Conservation (phyloP, 2,329 filamentous ascomycete species). For the Phaeoacremonium minimum region DNA sequence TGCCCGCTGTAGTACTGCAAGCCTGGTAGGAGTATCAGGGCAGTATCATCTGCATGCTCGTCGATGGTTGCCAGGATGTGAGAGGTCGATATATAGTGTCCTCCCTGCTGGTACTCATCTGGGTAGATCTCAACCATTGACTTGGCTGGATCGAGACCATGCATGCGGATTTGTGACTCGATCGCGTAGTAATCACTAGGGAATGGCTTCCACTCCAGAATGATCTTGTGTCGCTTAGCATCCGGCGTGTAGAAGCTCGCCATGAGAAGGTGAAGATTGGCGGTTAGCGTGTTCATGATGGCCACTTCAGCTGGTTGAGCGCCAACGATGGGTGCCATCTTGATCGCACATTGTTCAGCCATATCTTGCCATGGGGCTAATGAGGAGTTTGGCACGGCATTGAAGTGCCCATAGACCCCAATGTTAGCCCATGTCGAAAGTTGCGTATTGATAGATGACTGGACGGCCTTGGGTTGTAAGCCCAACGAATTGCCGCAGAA, state of each 20-base stretch:
- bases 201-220: constrained; percentile 87
- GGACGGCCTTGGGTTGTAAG: constrained; percentile 69
- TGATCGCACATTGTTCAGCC: constrained; percentile 66
- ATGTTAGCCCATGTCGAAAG: constrained; percentile 81
- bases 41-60: constrained; percentile 65
- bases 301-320: constrained; percentile 70
- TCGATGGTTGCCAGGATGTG: constrained; percentile 72
- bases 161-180: constrained; percentile 72
- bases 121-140: constrained; percentile 74
- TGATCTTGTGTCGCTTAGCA: constrained; percentile 65
- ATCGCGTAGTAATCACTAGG: constrained; percentile 86
- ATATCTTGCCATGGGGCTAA: constrained; percentile 73
- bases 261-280: constrained; percentile 78
- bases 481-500: constrained; percentile 89
- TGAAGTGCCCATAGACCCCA: constrained; percentile 82
- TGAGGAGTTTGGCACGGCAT: constrained; percentile 60
- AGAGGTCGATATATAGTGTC: constrained; percentile 66
- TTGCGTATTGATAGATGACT: constrained; percentile 64
- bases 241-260: constrained; percentile 77
- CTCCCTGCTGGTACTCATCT: constrained; percentile 46
- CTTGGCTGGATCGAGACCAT: constrained; percentile 60
- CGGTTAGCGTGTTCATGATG: constrained; percentile 83
- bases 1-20: constrained; percentile 94
- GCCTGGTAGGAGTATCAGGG: constrained; percentile 76
- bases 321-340: constrained; percentile 72